Base-by-base conservation (phyloP, 2,329 filamentous ascomycete genomes). In the Byssoonygena ceratinophila region DNA sequence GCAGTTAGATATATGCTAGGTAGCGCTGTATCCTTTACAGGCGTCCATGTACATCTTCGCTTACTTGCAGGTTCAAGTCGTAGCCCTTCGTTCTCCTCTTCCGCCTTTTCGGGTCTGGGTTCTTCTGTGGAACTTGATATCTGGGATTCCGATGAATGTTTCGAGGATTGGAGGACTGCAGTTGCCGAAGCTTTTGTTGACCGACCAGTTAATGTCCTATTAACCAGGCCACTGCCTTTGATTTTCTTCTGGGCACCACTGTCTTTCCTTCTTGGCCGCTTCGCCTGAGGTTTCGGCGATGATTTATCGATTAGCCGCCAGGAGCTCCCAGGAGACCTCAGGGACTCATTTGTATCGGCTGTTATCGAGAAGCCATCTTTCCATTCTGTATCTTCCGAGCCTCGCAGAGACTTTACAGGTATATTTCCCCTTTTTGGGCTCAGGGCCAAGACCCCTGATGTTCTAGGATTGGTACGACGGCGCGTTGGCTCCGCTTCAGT, bases 1-100 rank as follows among this genome's bases (percentile, higher is more conserved):
- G 54, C 54, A 6, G 55, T 56, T 29, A 59, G 54, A 36, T 61
- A 59, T 29, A 56, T 57, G 36, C 56, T 59, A 53, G 63, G 54
- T 2, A 63, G 53, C 0, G 58, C 59, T 39, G 71, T 72, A 31
- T 71, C 62, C 44, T 71, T 74, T 3, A 80, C 76, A 1, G 84
- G 85, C 0, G 85, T 89, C 85, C 85, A 89, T 54, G 82, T 75
- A 12, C 69, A 61, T 55, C 80, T 75, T 54, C 84, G 74, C 43
- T 69, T 71, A 23, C 77, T 64, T 6, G 83, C 84, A 43, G 63
- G 56, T 56, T 67, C 67, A 22, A 71, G 51, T n/a, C 66, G 60
- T 23, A 50, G 27, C 22, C 27, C 44, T 16, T 44, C 43, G 22
- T 32, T 18, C 23, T 54, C 43, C 32, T 29, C 48, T 27, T 48